Evolutionary conservation across 129 eudicot species (phyloP).

Genomic region (Smallanthus sonchifolius): DNA sequence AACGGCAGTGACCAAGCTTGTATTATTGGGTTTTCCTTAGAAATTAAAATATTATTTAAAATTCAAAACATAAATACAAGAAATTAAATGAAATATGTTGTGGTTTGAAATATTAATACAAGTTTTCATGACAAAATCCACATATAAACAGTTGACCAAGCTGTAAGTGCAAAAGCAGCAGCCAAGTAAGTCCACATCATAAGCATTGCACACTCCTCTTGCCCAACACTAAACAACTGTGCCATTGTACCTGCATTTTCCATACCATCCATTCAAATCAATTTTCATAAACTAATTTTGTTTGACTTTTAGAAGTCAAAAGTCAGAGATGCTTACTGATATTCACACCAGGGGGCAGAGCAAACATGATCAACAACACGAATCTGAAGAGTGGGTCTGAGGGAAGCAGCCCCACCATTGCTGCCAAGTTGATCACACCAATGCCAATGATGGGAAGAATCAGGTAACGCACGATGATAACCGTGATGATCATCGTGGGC

Average conservation of each 20-base stretch:
- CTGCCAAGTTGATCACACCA: slow-evolving; percentile 58
- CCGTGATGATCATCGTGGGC: slow-evolving; percentile 33
- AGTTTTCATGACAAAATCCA: slow-evolving; percentile 55
- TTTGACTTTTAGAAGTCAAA: slow-evolving; percentile 12
- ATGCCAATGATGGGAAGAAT: slow-evolving; percentile 63
- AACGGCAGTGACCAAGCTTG: no score
- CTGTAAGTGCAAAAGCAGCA: slow-evolving; percentile 66
- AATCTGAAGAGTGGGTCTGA: slow-evolving; percentile 68
- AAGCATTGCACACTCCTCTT: slow-evolving; percentile 83
- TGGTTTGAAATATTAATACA: neutral
- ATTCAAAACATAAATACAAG: neutral
- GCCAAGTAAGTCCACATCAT: slow-evolving; percentile 80
- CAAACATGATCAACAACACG: slow-evolving; percentile 75
- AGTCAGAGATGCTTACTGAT: slow-evolving; percentile 45
- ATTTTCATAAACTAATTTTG: neutral
- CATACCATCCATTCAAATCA: neutral
- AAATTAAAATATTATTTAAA: neutral
- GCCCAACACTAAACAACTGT: slow-evolving; percentile 70
- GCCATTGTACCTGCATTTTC: slow-evolving; percentile 75
- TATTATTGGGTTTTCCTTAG: neutral
- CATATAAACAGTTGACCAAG: slow-evolving; percentile 82
- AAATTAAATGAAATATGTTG: neutral
- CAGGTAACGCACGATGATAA: slow-evolving; percentile 52
- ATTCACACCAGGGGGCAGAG: slow-evolving; percentile 81
- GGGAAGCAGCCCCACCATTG: slow-evolving; percentile 59